Conservation (phyloP, 805 yeast species). For the Pichia phayaonensis region DNA sequence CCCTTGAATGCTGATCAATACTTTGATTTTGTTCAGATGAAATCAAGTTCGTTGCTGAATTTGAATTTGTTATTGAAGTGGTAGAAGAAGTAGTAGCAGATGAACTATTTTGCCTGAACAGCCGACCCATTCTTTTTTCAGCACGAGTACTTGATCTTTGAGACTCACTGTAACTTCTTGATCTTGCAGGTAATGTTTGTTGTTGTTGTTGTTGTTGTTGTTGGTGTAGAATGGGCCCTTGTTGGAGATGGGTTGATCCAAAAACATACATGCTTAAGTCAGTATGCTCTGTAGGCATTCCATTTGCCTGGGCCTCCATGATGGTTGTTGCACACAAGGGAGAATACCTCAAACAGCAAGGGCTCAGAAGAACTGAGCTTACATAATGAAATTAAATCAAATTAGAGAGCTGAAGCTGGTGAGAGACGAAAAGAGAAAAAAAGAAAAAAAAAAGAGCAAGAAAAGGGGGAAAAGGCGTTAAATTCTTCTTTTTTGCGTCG, state of each 20-base stretch:
- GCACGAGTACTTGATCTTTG: slow-evolving; percentile 22
- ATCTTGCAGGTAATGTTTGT: slow-evolving; percentile 10
- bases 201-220: neutral
- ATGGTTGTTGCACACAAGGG: neutral
- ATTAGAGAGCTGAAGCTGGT: neutral
- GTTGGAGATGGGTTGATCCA: neutral
- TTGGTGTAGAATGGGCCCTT: neutral
- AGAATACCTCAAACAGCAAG: neutral
- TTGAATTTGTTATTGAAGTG: neutral
- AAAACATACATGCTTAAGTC: neutral
- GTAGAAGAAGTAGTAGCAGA: slow-evolving; percentile 7
- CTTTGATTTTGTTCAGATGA: neutral
- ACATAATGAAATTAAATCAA: neutral
- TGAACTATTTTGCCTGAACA: slow-evolving; percentile 22
- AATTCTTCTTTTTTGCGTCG: neutral
- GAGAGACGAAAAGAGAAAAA: neutral
- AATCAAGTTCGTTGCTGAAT: neutral
- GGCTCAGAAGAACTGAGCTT: neutral
- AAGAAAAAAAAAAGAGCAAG: neutral
- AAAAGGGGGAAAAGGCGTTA: too few relatives aligned
- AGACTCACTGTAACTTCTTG: slow-evolving; percentile 26
- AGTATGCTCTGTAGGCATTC: neutral
- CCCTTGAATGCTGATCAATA: neutral
- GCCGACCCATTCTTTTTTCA: slow-evolving; percentile 29
- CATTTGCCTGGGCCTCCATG: neutral